These are phyloP conservation scores for Trichosanthes truncata DNA, from an alignment of 306 rosid genomes.

Conservation along the genomic window DNA sequence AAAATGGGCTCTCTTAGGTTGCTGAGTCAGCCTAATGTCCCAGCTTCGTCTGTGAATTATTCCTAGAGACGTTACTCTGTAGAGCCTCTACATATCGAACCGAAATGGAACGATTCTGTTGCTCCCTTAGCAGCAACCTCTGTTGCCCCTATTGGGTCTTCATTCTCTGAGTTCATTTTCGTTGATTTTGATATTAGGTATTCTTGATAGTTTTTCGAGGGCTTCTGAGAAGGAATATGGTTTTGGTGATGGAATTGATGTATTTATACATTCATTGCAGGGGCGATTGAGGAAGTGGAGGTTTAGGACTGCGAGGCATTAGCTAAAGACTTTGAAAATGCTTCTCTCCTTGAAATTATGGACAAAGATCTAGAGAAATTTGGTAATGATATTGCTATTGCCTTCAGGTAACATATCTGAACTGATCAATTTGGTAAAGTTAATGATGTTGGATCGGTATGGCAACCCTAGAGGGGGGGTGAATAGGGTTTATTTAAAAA, in stretches of 20 bases:
- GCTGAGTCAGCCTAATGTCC: slow-evolving; percentile 22
- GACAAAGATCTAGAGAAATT: slow-evolving; percentile 68
- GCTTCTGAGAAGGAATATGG: background rate
- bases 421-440: background rate
- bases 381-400: slow-evolving; percentile 76
- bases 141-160: slow-evolving; percentile 36
- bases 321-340: slow-evolving; percentile 46
- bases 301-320: slow-evolving; percentile 31
- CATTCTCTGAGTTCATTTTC: background rate
- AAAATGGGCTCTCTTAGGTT: slow-evolving; percentile 34
- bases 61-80: slow-evolving; percentile 33
- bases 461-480: too few relatives aligned
- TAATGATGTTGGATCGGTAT: too few relatives aligned
- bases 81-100: slow-evolving; percentile 44
- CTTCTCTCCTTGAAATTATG: slow-evolving; percentile 76
- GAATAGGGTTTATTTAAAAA: too few relatives aligned
- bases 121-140: slow-evolving; percentile 44
- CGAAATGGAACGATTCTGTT: slow-evolving; percentile 37
- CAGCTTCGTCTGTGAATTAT: slow-evolving; percentile 18
- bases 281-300: slow-evolving; percentile 40
- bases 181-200: background rate
- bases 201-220: background rate
- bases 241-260: slow-evolving; percentile 6
- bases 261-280: slow-evolving; percentile 26
- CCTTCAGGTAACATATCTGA: slow-evolving; percentile 52